Base-by-base conservation (phyloP, 2,329 filamentous ascomycete genomes). In the Colletotrichum sp. region DNA sequence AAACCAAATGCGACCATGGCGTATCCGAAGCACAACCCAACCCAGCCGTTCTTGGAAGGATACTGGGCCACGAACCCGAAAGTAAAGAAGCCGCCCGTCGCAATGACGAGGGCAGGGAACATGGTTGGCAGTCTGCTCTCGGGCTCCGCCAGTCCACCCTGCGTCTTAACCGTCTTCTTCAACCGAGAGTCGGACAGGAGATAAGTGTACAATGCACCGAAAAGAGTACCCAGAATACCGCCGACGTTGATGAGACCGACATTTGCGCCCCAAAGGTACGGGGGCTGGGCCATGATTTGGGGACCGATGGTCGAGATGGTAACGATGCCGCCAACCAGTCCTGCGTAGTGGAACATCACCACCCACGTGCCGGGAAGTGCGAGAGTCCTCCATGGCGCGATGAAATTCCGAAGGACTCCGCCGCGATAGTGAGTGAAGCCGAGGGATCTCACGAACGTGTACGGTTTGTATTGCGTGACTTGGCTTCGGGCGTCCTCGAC, bases 1-100 rank as follows among this genome's bases (percentile, higher is more conserved):
- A 86, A 67, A 0, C 83, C 85, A 79, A 86, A 85, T 0, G 81
- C 69, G 3, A 86, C 44, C 85, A 86, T 86, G 1, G 79, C 85
- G 44, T 78, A 84, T 0, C 82, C 85, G 10, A 81, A 78, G 52
- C 84, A 76, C 3, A 86, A 62, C 0, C 85, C 85, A 5, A 86
- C 77, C 85, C 85, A 86, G 3, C 71, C 76, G 5, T 81, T 79
- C 1, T 67, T 39, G 0, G 80, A 80, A 0, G 83, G 82, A 12
- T 83, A 76, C 66, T 84, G 79, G 1, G 83, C 85, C 12, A 84
- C 85, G 63, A 84, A 84, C 0, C 84, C 85, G 77, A 86, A 86
- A 1, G 85, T 79, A 1, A 85, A 74, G 13, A 86, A 71, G 2
- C 85, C 85, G 6, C 76, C 68, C 0, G 85, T 85, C 0, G 83